Base-by-base conservation (phyloP, 148 eudicot species). In the Spergularia marina region DNA sequence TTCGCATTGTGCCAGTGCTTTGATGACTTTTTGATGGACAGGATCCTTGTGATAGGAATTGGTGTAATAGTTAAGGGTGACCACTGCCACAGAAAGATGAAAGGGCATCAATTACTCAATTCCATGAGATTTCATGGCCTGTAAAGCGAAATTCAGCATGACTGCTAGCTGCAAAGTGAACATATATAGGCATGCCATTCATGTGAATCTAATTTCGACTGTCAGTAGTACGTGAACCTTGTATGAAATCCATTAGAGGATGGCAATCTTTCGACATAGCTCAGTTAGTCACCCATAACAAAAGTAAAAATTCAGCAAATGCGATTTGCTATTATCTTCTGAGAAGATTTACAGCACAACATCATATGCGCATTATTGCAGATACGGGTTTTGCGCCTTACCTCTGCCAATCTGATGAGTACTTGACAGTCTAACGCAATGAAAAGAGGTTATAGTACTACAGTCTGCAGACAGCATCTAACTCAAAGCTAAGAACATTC, bases 11-110 rank as follows among this genome's bases (percentile, higher is more conserved):
- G 49, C 68, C 68, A 36, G 68, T 64, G 40, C 34, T 49, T 68
- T 47, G 56, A 52, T 20, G 57, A 21, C 56, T 47, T 68, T 68
- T 51, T 12, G 34, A 23, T 39, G 40, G 52, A 68, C 72, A 68
- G 57, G 72, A 68, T 68, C 52, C 72, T 47, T 68, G 72, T 68
- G 72, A 68, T 13, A 5, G 36, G 72, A 68, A 68, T 68, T 25
- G 5, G 39, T 51, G 57, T 18, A 52, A 49, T 21, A 51, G 39
- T 58, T 49, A 65, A 40, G 69, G 10, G 52, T 40, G 69, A 15
- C 13, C 36, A 15, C 52, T 39, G 20, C 69, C 52, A 65, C 69
- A 65, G 16, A 68, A 30, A 65, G 41, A 40, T 16, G 69, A 65
- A 65, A 65, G 52, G 47, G 69, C 2, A 53, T 65, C 69, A 17